These are phyloP conservation scores for Ophiosphaerella narmari DNA, from an alignment of 2,329 filamentous ascomycete species.

Conservation along the genomic window DNA sequence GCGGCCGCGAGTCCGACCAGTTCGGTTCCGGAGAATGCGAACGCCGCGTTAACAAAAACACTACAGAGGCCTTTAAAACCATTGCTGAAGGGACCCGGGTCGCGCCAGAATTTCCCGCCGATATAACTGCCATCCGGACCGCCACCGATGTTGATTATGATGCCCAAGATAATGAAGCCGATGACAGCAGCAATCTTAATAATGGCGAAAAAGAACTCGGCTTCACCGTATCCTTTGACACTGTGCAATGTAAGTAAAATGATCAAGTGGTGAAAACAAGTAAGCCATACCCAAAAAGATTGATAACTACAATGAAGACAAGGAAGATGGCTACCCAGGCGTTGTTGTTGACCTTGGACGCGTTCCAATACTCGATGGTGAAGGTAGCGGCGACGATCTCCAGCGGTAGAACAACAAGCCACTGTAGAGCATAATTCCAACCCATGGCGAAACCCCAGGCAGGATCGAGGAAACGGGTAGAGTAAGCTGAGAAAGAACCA, in stretches of 20 bases:
- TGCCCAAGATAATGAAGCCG: constrained; percentile 85
- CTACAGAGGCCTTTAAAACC: constrained; percentile 83
- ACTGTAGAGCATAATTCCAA: constrained; percentile 91
- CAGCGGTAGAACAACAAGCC: constrained; percentile 80
- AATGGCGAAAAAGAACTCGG: constrained; percentile 84
- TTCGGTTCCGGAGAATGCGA: constrained; percentile 76
- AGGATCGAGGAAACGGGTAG: constrained; percentile 88
- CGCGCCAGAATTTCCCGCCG: constrained; percentile 74
- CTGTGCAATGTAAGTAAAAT: constrained; percentile 60
- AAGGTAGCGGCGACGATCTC: constrained; percentile 88
- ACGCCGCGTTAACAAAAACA: constrained; percentile 77
- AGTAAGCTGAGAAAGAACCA: constrained; percentile 90
- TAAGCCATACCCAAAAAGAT: constrained; percentile 49
- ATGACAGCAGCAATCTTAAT: constrained; percentile 86
- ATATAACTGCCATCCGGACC: constrained; percentile 68
- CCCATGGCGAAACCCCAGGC: constrained; percentile 96
- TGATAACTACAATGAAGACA: constrained; percentile 75
- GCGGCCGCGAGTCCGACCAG: constrained; percentile 78
- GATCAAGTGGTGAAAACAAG: background rate
- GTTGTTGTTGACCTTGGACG: constrained; percentile 46
- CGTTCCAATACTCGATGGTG: constrained; percentile 80
- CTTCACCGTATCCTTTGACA: constrained; percentile 86
- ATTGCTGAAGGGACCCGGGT: constrained; percentile 83
- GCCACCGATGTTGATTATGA: constrained; percentile 84
- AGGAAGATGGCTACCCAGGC: constrained; percentile 87